phyloP scores from a whole-genome alignment of 441 rosid species.

The Eutrema salsugineum region DNA sequence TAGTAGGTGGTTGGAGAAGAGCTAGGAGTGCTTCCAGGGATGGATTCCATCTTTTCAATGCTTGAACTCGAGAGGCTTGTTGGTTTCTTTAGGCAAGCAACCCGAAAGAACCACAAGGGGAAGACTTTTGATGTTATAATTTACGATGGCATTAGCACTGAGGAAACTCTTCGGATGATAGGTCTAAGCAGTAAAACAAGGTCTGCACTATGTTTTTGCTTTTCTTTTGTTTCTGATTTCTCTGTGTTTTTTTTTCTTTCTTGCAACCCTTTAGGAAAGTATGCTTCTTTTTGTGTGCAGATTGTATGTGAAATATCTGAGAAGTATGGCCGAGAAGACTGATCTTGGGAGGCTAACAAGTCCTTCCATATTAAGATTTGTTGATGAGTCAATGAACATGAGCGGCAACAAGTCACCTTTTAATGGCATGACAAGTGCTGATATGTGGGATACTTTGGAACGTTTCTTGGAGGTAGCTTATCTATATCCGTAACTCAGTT shows the following conservation, averaged over 20 bases:
- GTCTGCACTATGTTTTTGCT: constrained; percentile 27
- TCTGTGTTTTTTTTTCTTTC: not conserved
- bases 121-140: constrained; percentile 55
- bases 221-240: not conserved
- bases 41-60: constrained; percentile 76
- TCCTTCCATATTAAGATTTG: constrained; percentile 70
- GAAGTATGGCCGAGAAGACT: constrained; percentile 85
- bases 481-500: not conserved
- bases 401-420: constrained; percentile 45
- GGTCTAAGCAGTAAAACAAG: constrained; percentile 76
- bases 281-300: constrained; percentile 31
- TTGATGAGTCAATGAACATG: constrained; percentile 63
- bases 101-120: constrained; percentile 36
- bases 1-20: constrained; percentile 94
- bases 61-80: constrained; percentile 55
- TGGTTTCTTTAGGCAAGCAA: constrained; percentile 46
- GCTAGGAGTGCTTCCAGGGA: constrained; percentile 95
- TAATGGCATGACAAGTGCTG: constrained; percentile 53
- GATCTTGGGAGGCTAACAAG: constrained; percentile 86
- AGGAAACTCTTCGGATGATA: constrained; percentile 75
- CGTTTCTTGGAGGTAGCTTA: constrained; percentile 60
- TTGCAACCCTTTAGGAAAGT: not conserved
- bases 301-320: constrained; percentile 71
- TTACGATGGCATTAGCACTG: constrained; percentile 67
- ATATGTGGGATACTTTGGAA: constrained; percentile 75